A percentile compares a stretch with the other conserved stretches of the same genome.
phyloP scores from a whole-genome alignment of 2,329 filamentous ascomycete species.

The Penicillium palitans region DNA sequence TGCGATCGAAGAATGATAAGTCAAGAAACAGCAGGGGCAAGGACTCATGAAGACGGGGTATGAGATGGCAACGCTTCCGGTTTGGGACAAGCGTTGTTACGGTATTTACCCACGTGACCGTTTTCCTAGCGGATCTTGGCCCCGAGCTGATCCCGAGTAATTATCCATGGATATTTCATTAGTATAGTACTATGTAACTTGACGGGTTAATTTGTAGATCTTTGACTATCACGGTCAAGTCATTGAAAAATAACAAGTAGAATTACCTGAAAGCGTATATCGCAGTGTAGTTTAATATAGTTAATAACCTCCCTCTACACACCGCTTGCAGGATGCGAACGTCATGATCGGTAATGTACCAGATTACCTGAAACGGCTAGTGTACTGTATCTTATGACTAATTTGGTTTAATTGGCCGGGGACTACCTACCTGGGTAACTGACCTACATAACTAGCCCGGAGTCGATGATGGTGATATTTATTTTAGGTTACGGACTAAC shows the following conservation, averaged over 20 bases:
- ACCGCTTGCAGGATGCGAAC: slow-evolving; percentile 25
- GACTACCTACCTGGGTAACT: background rate
- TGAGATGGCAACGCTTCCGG: slow-evolving; percentile 23
- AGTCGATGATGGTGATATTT: slow-evolving; percentile 11
- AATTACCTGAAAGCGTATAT: background rate
- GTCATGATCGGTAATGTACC: slow-evolving; percentile 22
- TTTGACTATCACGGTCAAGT: background rate
- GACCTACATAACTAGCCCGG: background rate
- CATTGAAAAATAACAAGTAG: background rate
- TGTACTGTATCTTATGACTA: slow-evolving; percentile 18
- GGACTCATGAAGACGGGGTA: slow-evolving; percentile 13
- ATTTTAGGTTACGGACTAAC: background rate
- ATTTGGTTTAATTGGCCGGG: background rate
- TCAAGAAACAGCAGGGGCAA: slow-evolving; percentile 9
- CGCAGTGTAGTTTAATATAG: background rate
- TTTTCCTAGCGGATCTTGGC: background rate
- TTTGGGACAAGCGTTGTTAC: slow-evolving; percentile 24
- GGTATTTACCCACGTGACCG: slow-evolving; percentile 26
- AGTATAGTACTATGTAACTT: background rate
- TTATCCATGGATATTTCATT: background rate
- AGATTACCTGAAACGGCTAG: slow-evolving; percentile 19
- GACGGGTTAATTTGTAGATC: background rate
- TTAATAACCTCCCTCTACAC: slow-evolving; percentile 9
- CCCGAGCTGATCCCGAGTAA: background rate
- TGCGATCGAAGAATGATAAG: slow-evolving; percentile 7